Base-by-base conservation (phyloP, 225 moss, liverwort and hornwort genomes). In the Lunularia cruciata region DNA sequence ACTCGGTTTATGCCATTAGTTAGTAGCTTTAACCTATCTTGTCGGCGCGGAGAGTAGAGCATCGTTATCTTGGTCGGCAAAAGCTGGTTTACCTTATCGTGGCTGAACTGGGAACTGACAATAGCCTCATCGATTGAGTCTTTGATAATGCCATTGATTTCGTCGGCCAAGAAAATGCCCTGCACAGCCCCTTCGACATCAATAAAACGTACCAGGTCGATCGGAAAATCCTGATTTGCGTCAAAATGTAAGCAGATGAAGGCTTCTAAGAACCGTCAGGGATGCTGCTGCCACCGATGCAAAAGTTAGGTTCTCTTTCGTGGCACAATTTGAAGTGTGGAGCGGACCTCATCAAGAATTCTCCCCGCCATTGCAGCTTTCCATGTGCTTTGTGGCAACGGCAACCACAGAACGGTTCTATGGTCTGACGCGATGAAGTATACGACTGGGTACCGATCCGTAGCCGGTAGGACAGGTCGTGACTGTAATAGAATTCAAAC, bases 81-180 rank as follows among this genome's bases (percentile, higher is more conserved):
- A 36, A 35, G 35, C 58, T 16, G 5, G 34, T 23, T 65, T 38
- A 96, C 92, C 86, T 86, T 89, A 27, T 90, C 90, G 58, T 90
- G 92, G 47, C 81, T 79, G 46, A 92, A 92, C 73, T 92, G 96
- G 37, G 83, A 64, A 42, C 87, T 90, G 32, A 87, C 81, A 36
- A 96, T 80, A 11, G 90, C 84, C 51, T 92, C 90, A 57, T 96
- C 96, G 28, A 92, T 90, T 1, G 96, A 88, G 19, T 96, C 96
- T 72, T 92, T 92, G 10, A 90, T 96, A 35, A 96, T 74, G 7
- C 43, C 80, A 79, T 96, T 96, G 1, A 96, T 83, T 36, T 96
- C 92, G 54, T 96, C 92, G 0, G 74, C 68, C 25, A 90, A 48
- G 27, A 92, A 96, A 14, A 85, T 80, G 25, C 86, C 86, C 95